A percentile compares a stretch with the other conserved stretches of the same genome.
These are phyloP conservation scores for Globisporangium takayamanum DNA, from an alignment of 352 stramenopile species.

Conservation along the genomic window DNA sequence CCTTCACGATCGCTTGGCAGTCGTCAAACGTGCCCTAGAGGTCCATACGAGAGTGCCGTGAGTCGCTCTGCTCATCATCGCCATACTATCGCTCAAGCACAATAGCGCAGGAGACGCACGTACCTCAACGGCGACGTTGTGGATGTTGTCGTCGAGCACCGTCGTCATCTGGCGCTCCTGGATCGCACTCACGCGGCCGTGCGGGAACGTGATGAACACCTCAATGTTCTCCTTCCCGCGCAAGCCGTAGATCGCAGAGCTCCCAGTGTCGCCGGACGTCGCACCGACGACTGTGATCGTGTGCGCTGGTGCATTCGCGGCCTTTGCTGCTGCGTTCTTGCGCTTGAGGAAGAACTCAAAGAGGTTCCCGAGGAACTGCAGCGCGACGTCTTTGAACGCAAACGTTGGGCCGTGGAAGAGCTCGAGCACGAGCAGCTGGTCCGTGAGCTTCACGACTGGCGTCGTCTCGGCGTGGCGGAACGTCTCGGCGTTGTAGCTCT, in stretches of 20 bases:
- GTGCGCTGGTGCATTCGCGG: conserved; percentile 39
- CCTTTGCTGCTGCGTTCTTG: conserved; percentile 67
- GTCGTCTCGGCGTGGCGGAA: conserved; percentile 94
- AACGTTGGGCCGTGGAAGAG: conserved; percentile 99
- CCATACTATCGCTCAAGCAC: not conserved
- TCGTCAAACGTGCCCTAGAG: conserved; percentile 97
- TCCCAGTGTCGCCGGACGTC: conserved; percentile 97
- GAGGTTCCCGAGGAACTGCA: conserved; percentile 98
- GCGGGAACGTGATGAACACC: conserved; percentile 97
- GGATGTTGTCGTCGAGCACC: conserved; percentile 96
- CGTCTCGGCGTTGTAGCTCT: conserved; percentile 88
- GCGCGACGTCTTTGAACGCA: conserved; percentile 99
- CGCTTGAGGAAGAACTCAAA: conserved; percentile 98
- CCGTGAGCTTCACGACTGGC: conserved; percentile 89
- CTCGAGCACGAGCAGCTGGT: conserved; percentile 91
- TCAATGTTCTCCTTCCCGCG: conserved; percentile 96
- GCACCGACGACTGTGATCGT: conserved; percentile 96
- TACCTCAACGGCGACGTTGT: conserved; percentile 90
- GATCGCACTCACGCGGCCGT: conserved; percentile 94
- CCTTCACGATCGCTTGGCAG: conserved; percentile 99
- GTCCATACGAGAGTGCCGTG: not conserved
- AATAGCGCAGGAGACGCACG: not conserved
- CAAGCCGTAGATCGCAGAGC: conserved; percentile 97
- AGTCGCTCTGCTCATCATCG: not conserved
- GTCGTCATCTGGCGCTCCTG: conserved; percentile 99